phyloP scores from a whole-genome alignment of 805 yeast genomes.

The Teunomyces lycoperdinae region DNA sequence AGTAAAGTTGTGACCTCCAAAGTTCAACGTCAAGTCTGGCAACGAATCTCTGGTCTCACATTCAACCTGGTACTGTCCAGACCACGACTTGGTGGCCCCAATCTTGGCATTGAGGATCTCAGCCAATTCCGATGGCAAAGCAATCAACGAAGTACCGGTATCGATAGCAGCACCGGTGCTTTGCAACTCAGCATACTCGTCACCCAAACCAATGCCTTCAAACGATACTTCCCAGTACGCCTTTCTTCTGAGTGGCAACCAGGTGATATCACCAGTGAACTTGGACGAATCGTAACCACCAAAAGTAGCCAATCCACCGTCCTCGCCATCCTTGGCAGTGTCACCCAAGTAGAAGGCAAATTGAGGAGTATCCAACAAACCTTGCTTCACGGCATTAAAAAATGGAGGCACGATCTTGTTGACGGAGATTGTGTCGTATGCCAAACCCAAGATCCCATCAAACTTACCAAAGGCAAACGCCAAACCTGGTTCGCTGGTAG shows the following conservation, averaged over 20 bases:
- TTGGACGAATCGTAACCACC: conserved; percentile 86
- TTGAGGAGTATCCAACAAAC: conserved; percentile 77
- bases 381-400: conserved; percentile 81
- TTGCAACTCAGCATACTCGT: conserved; percentile 80
- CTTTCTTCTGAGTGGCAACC: conserved; percentile 98
- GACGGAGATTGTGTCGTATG: conserved; percentile 87
- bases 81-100: conserved; percentile 97
- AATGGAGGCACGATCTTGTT: conserved; percentile 90
- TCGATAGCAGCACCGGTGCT: conserved; percentile 96
- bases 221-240: conserved; percentile 99
- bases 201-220: conserved; percentile 87
- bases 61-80: conserved; percentile 93
- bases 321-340: conserved; percentile 56
- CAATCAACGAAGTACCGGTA: conserved; percentile 96
- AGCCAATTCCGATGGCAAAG: conserved; percentile 92
- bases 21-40: conserved; percentile 90
- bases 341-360: conserved; percentile 92
- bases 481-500: conserved; percentile 95
- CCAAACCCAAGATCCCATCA: conserved; percentile 96
- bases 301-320: conserved; percentile 91
- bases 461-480: conserved; percentile 98
- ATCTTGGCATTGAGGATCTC: conserved; percentile 93
- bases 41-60: conserved; percentile 80
- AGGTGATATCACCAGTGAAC: conserved; percentile 80
- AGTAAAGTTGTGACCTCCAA: conserved; percentile 89